These are phyloP conservation scores for Ichthyophthirius multifiliis DNA, from an alignment of 169 alveolate genomes.

Conservation along the genomic window DNA sequence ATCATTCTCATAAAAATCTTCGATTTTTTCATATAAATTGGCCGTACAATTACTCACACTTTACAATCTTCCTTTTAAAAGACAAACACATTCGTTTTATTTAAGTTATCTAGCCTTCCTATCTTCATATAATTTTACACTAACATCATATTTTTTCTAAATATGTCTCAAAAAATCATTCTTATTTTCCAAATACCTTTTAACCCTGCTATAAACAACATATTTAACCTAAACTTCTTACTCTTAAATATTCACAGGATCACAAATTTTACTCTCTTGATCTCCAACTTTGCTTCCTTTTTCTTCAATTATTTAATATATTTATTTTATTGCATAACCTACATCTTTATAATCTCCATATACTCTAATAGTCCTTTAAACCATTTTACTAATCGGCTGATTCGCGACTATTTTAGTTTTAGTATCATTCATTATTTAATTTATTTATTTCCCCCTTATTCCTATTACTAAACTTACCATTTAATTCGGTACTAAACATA, in stretches of 20 bases:
- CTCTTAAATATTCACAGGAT: not conserved
- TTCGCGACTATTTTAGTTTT: not conserved
- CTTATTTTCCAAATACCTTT: not conserved
- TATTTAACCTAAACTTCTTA: not conserved
- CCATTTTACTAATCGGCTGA: not conserved
- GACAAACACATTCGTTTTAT: not conserved
- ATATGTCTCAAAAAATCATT: not conserved
- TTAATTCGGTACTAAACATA: not conserved
- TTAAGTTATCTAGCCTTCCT: not conserved
- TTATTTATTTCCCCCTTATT: not conserved
- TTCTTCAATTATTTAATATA: not conserved
- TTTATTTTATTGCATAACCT: not conserved
- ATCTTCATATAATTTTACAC: not conserved
- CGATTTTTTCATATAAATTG: not conserved
- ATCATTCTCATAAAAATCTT: not conserved
- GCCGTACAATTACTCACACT: not conserved
- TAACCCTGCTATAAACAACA: not conserved
- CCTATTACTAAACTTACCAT: slow-evolving; percentile 3
- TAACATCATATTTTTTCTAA: not conserved
- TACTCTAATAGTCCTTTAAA: not conserved
- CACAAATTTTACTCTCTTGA: not conserved
- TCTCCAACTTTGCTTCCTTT: not conserved
- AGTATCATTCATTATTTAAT: not conserved
- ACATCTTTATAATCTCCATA: not conserved
- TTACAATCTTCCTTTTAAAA: not conserved